Conservation (phyloP, 116 monocot genomes). For the Thalassia testudinum region DNA sequence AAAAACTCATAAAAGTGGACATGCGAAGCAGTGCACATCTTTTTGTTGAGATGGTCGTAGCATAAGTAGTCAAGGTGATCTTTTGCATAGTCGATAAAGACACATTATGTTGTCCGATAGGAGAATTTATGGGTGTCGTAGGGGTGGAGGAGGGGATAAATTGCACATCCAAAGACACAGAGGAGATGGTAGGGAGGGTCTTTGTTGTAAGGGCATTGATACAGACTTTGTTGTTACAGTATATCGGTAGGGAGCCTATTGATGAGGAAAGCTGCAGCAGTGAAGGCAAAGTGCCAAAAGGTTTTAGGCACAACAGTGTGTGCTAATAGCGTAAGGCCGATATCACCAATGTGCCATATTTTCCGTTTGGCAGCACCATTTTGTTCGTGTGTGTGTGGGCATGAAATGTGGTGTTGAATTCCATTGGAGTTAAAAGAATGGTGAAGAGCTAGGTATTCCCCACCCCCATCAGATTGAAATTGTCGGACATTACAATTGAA, state of each 20-base stretch:
- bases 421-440: too few species aligned
- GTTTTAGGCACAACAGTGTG: background rate
- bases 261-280: background rate
- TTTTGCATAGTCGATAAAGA: background rate
- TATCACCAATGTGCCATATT: background rate
- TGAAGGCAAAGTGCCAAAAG: conserved; percentile 1
- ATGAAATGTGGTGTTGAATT: background rate
- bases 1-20: background rate
- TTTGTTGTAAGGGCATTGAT: background rate
- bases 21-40: background rate
- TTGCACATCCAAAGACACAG: too few species aligned
- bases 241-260: background rate
- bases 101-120: too few species aligned
- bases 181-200: too few species aligned
- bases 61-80: background rate
- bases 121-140: too few species aligned
- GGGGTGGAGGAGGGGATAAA: too few species aligned
- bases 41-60: background rate
- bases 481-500: background rate
- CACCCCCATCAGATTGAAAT: conserved; percentile 2
- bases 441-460: background rate
- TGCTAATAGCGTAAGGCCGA: conserved; percentile 1
- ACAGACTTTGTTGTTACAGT: background rate
- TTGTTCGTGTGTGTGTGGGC: background rate
- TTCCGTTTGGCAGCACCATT: conserved; percentile 1